Evolutionary conservation across 2,329 filamentous ascomycete species (phyloP), one percentile per base, ranked within the genome.

Genomic region (Xylariaceae sp.): DNA sequence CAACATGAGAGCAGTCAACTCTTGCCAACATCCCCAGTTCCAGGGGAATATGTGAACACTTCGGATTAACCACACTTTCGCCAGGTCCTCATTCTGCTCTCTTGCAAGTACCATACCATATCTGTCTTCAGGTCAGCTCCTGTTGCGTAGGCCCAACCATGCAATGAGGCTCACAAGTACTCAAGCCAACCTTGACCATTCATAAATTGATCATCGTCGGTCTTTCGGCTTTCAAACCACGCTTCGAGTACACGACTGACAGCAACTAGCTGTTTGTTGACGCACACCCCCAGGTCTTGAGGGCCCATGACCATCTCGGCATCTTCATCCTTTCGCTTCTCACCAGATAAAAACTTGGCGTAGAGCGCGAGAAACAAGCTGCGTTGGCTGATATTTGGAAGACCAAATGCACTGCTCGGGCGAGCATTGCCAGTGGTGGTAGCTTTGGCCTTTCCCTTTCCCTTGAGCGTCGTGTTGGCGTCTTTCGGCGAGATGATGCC

Each of bases 1-100:
- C 34, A 84, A 83, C 54, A 96, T 82, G 22, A 97, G 77, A 38
- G 86, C 86, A 4, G 89, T 89, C 69, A 99, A 82, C 72, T 99
- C 94, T 53, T 94, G 81, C 94, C 94, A 99, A 56, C 91, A 92
- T 7, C 91, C 90, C 94, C 94, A 99, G 66, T 97, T 96, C 81
- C 92, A 96, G 1, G 91, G 89, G 63, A 91, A 96, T 39, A 90
- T 75, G 67, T 95, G 89, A 10, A 97, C 89, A 65, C 92, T 96
- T 57, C 84, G 82, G 47, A 97, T 77, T n/a, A 99, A 79, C 80
- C 89, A 96, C 57, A 88, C 83, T 70, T 93, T 86, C 1, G 94
- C 94, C 54, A 88, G 80, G 42, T 86, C 80, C 60, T 96, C 91
- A 63, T 94, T 97, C 71, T 96, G 96, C 55, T 92, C 88, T 70